Conservation (phyloP, 441 rosid genomes). For the Eruca vesicaria region DNA sequence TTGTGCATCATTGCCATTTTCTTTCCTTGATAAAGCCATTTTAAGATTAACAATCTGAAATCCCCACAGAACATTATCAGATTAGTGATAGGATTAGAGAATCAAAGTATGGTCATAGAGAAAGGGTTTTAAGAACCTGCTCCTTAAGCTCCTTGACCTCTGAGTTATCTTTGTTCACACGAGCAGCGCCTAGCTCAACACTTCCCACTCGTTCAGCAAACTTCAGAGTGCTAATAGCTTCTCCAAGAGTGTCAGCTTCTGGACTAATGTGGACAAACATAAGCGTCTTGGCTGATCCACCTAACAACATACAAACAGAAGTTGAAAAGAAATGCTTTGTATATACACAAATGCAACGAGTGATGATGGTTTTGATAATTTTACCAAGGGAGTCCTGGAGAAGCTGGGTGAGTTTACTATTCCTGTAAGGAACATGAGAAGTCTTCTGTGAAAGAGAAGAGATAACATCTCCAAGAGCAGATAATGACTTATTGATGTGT, state of each 20-base stretch:
- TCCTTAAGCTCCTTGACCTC: constrained; percentile 74
- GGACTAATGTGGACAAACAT: constrained; percentile 78
- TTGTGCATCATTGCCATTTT: constrained; percentile 41
- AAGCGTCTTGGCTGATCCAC: constrained; percentile 79
- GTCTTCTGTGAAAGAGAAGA: constrained; percentile 62
- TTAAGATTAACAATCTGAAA: constrained; percentile 59
- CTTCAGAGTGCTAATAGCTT: constrained; percentile 67
- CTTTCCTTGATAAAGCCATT: constrained; percentile 58
- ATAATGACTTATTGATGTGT: constrained; percentile 65
- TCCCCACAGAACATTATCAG: background rate
- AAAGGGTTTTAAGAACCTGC: constrained; percentile 42
- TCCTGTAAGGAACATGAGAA: constrained; percentile 67
- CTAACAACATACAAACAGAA: constrained; percentile 32
- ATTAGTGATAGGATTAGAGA: constrained; percentile 1
- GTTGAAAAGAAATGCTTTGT: background rate
- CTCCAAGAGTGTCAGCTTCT: constrained; percentile 60
- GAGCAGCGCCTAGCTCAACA: constrained; percentile 72
- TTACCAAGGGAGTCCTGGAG: constrained; percentile 80
- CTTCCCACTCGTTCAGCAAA: constrained; percentile 77
- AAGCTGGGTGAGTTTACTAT: constrained; percentile 74
- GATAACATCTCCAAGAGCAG: constrained; percentile 78
- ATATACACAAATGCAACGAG: background rate
- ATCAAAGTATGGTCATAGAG: background rate
- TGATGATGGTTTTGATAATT: constrained; percentile 9
- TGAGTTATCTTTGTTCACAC: constrained; percentile 60